Evolutionary conservation across 345 rosid species (phyloP), one percentile per base, ranked within the genome.

Genomic region (Gossypium anomalum): DNA sequence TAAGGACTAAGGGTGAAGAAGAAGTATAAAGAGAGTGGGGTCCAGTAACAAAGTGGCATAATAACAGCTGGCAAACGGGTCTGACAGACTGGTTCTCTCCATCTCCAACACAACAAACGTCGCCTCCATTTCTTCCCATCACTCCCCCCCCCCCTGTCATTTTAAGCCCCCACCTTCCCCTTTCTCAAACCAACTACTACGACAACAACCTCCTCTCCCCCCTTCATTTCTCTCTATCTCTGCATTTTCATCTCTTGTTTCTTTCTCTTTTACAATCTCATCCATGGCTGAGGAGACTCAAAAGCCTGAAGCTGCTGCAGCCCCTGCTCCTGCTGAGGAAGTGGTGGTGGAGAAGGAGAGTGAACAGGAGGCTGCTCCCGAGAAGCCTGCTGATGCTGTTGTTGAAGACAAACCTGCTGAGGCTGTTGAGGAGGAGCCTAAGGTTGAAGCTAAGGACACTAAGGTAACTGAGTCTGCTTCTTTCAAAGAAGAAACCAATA

Each of bases 401-500:
- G 23, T 27, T 17, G 47, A 69, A 17, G 44, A 68, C 44, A 49
- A 48, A 15, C 13, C 15, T 2, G 72, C 25, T 0, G 56, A 25
- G 7, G 72, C 41, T 25, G 72, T 51, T 2, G 59, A 15, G 19
- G 45, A 69, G 17, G 9, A 63, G 23, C 68, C 59, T 29, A 69
- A 69, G 60, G 59, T 51, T 29, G 72, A 69, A 27, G 59, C 17
- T 1, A 68, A 55, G 61, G 83, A 75, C 27, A 71, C 72, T 74
- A 86, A 84, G 75, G 29, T 85, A 64, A 82, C 78, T 67, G 78
- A 78, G 10, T 71, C 89, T 7, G 83, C 74, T 13, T 87, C 92
- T 20, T 91, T 89, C 75, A 87, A 89, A 85, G 93, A 91, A 76
- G 92, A 91, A 82, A 84, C 86, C 66, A 86, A 91, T 77, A 78